Conservation (phyloP, 2,329 filamentous ascomycete genomes). For the Ophiocordyceps camponoti-saundersi region DNA sequence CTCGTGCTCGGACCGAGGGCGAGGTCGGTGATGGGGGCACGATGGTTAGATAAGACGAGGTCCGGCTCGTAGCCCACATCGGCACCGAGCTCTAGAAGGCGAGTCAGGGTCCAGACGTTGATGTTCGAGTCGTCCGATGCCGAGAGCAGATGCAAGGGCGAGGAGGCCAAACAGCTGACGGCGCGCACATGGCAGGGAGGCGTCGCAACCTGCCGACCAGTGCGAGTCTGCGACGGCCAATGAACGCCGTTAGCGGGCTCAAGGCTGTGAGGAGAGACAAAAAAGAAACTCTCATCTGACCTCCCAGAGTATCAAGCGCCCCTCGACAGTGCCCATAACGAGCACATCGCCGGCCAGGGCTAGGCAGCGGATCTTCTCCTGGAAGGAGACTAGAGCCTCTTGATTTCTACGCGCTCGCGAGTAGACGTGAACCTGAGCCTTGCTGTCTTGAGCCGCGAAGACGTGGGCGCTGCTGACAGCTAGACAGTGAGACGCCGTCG, state of each 20-base stretch:
- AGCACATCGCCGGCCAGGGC: conserved; percentile 57
- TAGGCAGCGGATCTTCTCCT: conserved; percentile 69
- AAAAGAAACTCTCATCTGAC: conserved; percentile 26
- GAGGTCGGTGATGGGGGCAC: conserved; percentile 53
- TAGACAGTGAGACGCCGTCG: conserved; percentile 59
- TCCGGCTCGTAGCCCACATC: conserved; percentile 49
- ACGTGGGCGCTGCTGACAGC: conserved; percentile 69
- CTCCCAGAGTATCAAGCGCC: conserved; percentile 85
- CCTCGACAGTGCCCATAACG: conserved; percentile 67
- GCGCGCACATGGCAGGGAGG: conserved; percentile 64
- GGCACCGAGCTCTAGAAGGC: conserved; percentile 45
- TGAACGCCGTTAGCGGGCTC: not conserved
- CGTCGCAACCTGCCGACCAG: conserved; percentile 60
- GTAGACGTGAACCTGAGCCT: conserved; percentile 88
- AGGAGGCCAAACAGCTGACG: conserved; percentile 59
- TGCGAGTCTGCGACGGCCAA: conserved; percentile 39
- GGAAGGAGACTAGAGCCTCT: conserved; percentile 75
- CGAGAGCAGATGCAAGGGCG: conserved; percentile 56
- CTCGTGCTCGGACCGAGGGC: conserved; percentile 48
- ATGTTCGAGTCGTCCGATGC: conserved; percentile 78
- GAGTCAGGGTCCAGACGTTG: conserved; percentile 75
- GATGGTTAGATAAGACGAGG: conserved; percentile 61
- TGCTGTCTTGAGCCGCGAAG: conserved; percentile 81
- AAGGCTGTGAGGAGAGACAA: conserved; percentile 3
- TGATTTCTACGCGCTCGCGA: conserved; percentile 69